Evolutionary conservation across 139 green algal species (phyloP), one percentile per base, ranked within the genome.

Genomic region (Picochlorum sp.): DNA sequence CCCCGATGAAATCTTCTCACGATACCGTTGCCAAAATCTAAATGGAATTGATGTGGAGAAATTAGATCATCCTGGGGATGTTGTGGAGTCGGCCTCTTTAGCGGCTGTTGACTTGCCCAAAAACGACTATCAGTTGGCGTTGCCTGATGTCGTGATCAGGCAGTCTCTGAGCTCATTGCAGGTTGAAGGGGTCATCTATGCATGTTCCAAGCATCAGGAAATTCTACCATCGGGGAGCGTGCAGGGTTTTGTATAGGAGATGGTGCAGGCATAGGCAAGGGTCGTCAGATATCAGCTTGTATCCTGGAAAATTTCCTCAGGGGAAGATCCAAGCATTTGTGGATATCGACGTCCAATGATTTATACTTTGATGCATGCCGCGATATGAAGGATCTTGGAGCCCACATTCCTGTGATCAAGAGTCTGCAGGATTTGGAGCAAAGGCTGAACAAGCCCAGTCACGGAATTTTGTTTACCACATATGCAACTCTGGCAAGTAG

Each of bases 381-480:
- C 0, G 85, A 91, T 71, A 56, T 91, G 75, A 32, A 60, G 1
- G 76, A 83, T 57, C 65, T 88, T 61, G 76, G 86, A 7, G 82
- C 70, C 60, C 75, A 89, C 68, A 70, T 92, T 6, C 59, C 72
- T 23, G 61, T 79, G 15, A 47, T 66, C 32, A 51, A 78, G 24
- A 77, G 72, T 23, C 57, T 82, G 41, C 69, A 88, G 56, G 71
- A 74, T 8, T 78, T 96, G 26, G 88, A 94, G 75, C 71, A 70
- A 32, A 79, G 82, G 52, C 90, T 72, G 44, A 81, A 81, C 61
- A 88, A 92, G n/a, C 81, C 83, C 41, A 72, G 81, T 52, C 83
- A 95, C 59, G 89, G 89, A 4, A 79, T 90, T 32, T 72, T 95
- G 18, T 95, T 96, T 73, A 75, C 92, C 49, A 95, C 90, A 8